phyloP scores from a whole-genome alignment of 1,284 basidiomycete genomes.

The Wallemia hederae region DNA sequence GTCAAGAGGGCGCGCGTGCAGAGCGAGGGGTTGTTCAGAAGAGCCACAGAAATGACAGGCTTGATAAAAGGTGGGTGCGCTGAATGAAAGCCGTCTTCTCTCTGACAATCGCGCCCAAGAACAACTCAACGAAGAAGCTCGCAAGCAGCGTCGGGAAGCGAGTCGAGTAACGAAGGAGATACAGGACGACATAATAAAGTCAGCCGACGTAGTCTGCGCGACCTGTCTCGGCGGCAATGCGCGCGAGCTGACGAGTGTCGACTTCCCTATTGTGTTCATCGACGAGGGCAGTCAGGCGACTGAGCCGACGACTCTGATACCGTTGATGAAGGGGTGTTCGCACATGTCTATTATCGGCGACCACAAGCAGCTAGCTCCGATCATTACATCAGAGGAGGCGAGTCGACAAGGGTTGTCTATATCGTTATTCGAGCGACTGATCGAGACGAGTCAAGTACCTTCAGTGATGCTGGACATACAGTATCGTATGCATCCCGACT shows the following conservation, averaged over 20 bases:
- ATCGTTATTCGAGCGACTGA: conserved; percentile 66
- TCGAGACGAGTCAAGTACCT: conserved; percentile 43
- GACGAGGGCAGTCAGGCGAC: conserved; percentile 92
- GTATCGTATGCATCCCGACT: conserved; percentile 77
- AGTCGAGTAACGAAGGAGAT: conserved; percentile 9
- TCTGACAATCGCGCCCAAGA: conserved; percentile 10
- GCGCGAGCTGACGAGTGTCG: conserved; percentile 18
- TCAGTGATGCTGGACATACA: conserved; percentile 70
- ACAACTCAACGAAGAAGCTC: conserved; percentile 2
- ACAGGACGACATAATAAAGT: conserved; percentile 3
- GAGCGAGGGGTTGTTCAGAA: conserved; percentile 7
- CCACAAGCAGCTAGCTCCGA: conserved; percentile 82
- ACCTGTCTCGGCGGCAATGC: conserved; percentile 39
- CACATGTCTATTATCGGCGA: conserved; percentile 77
- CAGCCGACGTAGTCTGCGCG: conserved; percentile 32
- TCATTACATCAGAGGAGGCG: conserved; percentile 45
- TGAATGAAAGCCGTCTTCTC: conserved; percentile 15
- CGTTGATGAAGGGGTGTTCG: conserved; percentile 61
- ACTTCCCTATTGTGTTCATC: conserved; percentile 76
- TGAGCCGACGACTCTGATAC: conserved; percentile 58
- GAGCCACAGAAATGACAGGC: conserved; percentile 8
- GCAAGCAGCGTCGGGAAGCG: conserved; percentile 2
- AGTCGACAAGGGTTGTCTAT: conserved; percentile 37
- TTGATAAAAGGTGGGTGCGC: conserved; percentile 8
- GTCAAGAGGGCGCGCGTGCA: conserved; percentile 20